Conservation (phyloP, 768 basidiomycete species). For the Candolleomyces eurysporus region DNA sequence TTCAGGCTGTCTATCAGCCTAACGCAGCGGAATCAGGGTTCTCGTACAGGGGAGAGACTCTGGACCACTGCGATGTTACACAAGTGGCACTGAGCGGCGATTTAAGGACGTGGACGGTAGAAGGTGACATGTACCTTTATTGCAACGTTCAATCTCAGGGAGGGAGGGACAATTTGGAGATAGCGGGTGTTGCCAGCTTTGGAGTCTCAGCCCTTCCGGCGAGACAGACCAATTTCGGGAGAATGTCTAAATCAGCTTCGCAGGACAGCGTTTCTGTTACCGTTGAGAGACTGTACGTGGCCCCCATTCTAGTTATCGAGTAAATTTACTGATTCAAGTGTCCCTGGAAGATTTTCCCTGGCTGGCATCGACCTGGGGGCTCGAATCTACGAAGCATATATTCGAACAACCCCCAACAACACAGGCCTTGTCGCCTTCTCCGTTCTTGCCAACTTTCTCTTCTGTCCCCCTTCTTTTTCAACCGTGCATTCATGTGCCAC, state of each 20-base stretch:
- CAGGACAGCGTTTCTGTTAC: background rate
- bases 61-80: constrained; percentile 24
- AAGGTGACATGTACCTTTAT: constrained; percentile 11
- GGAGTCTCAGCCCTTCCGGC: background rate
- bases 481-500: constrained; percentile 3
- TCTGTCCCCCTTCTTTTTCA: constrained; percentile 56
- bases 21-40: constrained; percentile 23
- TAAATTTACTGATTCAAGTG: too few relatives aligned
- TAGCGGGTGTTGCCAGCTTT: background rate
- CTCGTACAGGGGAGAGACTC: constrained; percentile 19
- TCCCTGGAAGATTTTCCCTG: background rate
- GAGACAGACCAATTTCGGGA: background rate
- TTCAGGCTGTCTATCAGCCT: constrained; percentile 18
- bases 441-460: constrained; percentile 13
- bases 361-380: background rate
- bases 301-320: background rate
- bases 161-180: background rate
- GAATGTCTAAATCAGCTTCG: background rate
- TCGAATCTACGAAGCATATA: background rate
- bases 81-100: constrained; percentile 19
- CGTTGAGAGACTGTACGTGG: background rate
- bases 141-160: background rate
- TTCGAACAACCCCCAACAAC: background rate
- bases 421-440: constrained; percentile 13
- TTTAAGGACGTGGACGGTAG: constrained; percentile 16